These are phyloP conservation scores for Marchantia paleacea DNA, from an alignment of 225 moss, liverwort and hornwort species.

Conservation along the genomic window DNA sequence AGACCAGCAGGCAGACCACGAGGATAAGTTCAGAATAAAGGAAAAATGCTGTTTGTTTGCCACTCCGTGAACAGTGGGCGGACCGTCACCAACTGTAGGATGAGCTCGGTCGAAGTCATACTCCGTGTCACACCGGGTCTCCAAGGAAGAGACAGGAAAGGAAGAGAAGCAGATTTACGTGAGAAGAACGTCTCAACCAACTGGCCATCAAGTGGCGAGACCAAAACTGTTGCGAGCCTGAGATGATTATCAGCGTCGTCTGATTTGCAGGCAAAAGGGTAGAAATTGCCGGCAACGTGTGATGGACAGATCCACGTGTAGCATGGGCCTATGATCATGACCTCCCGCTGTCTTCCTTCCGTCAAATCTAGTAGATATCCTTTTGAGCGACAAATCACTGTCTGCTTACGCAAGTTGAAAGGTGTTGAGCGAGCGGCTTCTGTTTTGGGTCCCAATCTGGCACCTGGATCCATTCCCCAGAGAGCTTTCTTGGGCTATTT, in stretches of 20 bases:
- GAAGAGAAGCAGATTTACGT: no score
- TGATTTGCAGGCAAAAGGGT: neutral
- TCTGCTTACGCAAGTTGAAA: neutral
- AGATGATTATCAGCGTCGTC: neutral
- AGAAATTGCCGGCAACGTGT: neutral
- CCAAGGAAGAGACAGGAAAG: no score
- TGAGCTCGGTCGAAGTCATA: no score
- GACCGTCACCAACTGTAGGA: no score
- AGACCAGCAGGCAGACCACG: no score
- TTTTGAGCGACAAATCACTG: neutral
- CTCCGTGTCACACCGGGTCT: no score
- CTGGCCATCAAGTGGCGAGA: no score
- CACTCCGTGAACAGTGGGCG: no score
- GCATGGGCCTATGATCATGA: neutral
- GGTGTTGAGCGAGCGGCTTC: neutral
- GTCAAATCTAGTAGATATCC: slow-evolving; percentile 4
- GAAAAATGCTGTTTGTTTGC: no score
- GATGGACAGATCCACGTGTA: neutral
- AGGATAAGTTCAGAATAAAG: no score
- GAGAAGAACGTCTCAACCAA: no score
- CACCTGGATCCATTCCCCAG: neutral
- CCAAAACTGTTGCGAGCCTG: neutral
- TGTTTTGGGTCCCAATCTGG: neutral
- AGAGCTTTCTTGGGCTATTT: neutral
- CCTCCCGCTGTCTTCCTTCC: neutral